phyloP scores from a whole-genome alignment of 768 basidiomycete species.

The Calocera cornea region DNA sequence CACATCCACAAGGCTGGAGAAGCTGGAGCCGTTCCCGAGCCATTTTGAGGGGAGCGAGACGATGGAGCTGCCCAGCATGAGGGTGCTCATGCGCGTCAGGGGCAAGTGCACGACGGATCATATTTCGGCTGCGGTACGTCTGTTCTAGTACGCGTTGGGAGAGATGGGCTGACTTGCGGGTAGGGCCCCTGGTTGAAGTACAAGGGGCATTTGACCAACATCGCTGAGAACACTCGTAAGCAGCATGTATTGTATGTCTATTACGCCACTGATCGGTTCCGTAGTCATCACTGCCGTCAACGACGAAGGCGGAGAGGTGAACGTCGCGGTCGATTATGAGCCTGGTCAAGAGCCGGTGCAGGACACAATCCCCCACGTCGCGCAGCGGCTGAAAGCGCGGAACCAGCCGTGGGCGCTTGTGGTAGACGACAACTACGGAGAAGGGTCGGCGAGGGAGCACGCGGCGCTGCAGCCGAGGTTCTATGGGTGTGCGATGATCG shows the following conservation, averaged over 20 bases:
- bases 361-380: constrained; percentile 82
- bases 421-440: constrained; percentile 95
- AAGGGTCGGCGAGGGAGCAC: constrained; percentile 95
- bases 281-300: constrained; percentile 87
- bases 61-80: constrained; percentile 64
- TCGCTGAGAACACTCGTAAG: constrained; percentile 86
- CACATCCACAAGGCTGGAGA: constrained; percentile 72
- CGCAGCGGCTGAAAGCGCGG: constrained; percentile 74
- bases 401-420: constrained; percentile 84
- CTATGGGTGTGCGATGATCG: constrained; percentile 76
- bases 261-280: constrained; percentile 6
- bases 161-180: neutral
- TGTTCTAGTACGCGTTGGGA: neutral
- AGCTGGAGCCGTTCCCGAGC: constrained; percentile 70
- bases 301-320: constrained; percentile 88
- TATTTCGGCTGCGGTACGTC: constrained; percentile 83
- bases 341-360: constrained; percentile 33
- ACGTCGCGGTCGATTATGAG: constrained; percentile 74
- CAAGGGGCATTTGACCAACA: constrained; percentile 92
- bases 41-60: constrained; percentile 43
- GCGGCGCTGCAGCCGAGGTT: constrained; percentile 94
- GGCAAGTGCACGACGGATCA: constrained; percentile 99
- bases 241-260: constrained; percentile 14
- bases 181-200: constrained; percentile 98
- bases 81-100: constrained; percentile 75